These are phyloP conservation scores for Isochrysis galbana DNA, from an alignment of 78 protist genomes.

Conservation along the genomic window DNA sequence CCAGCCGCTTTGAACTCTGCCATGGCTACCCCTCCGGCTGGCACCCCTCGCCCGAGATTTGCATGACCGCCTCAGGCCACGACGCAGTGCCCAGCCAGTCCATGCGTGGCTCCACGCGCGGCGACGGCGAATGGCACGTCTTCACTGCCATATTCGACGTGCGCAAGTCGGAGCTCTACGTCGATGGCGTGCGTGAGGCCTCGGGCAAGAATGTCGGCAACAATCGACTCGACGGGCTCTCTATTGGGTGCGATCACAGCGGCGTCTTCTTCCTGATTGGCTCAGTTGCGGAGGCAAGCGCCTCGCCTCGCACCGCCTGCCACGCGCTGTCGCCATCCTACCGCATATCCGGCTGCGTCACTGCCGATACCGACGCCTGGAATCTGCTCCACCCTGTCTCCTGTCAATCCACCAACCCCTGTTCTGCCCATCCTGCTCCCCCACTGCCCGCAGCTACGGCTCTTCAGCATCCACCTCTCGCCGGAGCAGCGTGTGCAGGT, in stretches of 20 bases:
- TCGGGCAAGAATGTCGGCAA: background rate
- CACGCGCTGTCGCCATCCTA: no score
- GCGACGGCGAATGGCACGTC: background rate
- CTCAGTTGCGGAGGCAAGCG: no score
- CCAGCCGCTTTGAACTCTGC: slow-evolving; percentile 14
- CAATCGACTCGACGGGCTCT: background rate
- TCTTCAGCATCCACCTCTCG: no score
- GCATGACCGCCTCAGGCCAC: slow-evolving; percentile 15
- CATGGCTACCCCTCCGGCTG: slow-evolving; percentile 14
- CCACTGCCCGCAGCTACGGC: no score
- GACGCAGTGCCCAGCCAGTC: background rate
- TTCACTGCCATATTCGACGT: background rate
- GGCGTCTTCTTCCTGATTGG: no score
- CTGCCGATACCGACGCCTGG: no score
- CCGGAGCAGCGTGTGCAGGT: no score
- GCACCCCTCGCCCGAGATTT: slow-evolving; percentile 6
- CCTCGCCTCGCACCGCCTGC: no score
- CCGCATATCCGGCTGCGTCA: no score
- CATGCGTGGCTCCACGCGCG: background rate
- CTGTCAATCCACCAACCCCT: no score
- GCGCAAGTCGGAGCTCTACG: background rate
- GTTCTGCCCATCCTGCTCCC: no score
- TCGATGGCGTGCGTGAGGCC: background rate
- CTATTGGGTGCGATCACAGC: slow-evolving; percentile 1
- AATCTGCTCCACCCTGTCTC: no score